Evolutionary conservation across 805 yeast species (phyloP).

Genomic region (Metschnikowia continentalis): DNA sequence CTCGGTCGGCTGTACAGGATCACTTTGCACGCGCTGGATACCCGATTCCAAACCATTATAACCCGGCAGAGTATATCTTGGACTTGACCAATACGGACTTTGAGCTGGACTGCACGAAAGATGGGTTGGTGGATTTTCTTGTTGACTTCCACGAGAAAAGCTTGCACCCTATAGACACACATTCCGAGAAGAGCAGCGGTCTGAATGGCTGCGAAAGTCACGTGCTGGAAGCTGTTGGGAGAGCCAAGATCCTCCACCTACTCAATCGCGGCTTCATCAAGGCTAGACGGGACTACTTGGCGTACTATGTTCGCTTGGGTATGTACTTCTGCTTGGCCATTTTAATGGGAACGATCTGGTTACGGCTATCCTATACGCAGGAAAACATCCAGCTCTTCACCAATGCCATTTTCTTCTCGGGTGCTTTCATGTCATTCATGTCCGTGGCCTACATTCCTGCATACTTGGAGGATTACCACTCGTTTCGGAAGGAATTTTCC

Average conservation of each 20-base stretch:
- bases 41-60: constrained; percentile 18
- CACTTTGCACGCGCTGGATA: constrained; percentile 41
- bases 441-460: constrained; percentile 41
- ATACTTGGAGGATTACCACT: constrained; percentile 30
- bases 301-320: constrained; percentile 32
- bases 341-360: constrained; percentile 39
- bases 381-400: constrained; percentile 26
- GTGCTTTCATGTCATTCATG: constrained; percentile 46
- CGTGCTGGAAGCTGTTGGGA: neutral
- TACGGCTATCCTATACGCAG: constrained; percentile 23
- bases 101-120: neutral
- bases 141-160: neutral
- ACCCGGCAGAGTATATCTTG: constrained; percentile 27
- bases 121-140: constrained; percentile 1
- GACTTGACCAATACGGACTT: constrained; percentile 30
- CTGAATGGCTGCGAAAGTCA: neutral
- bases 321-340: constrained; percentile 40
- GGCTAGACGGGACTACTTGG: constrained; percentile 32
- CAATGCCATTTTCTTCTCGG: constrained; percentile 36
- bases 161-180: neutral
- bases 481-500: constrained; percentile 28
- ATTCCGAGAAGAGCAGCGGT: neutral
- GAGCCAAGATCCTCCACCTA: constrained; percentile 18
- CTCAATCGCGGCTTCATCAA: constrained; percentile 26
- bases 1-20: constrained; percentile 37